Evolutionary conservation across 2,329 filamentous ascomycete species (phyloP), one percentile per base, ranked within the genome.

Genomic region (Proliferodiscus dingleyae): DNA sequence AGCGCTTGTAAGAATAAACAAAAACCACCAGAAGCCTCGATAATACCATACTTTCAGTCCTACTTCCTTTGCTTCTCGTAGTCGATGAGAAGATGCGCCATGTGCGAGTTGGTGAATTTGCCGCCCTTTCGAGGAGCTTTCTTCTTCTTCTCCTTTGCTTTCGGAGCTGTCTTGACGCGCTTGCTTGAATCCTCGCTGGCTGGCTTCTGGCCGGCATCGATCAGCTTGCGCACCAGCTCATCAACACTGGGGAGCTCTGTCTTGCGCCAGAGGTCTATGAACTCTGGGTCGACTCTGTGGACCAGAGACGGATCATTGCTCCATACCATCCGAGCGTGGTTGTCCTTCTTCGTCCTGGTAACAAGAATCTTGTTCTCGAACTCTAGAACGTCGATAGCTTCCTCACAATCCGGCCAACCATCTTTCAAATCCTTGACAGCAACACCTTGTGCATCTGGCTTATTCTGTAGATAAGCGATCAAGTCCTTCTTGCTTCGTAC

Each of bases 401-500:
- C 78, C 50, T 90, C 82, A 61, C 89, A 94, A 58, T 85, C 83
- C 19, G 85, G 82, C 93, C 93, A 98, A 52, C 93, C 93, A 64
- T 98, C 93, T 68, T 95, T 95, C 51, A 98, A 77, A 59, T 96
- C 89, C 65, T 89, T 89, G 52, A 97, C 88, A 29, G 76, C 77
- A 44, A 97, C 79, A 10, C 88, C 89, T 54, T 85, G 81, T 1
- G 88, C 87, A 48, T 89, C 89, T 42, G 80, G 81, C 67, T 90
- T 89, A 43, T 77, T 75, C 68, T 95, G 89, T 24, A 98, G 78
- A 62, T 88, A 85, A 45, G 78, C 79, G 44, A 95, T 80, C 44
- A 98, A 78, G 58, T 89, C 81, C 30, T 85, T 82, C 48, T 83
- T 81, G 60, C 81, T 83, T 57, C 81, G 83, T 50, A 98, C 91